Percentiles rank a stretch among this genome's conserved stretches.
Evolutionary conservation across 371 early-diverging fungal genomes (phyloP).

Genomic region (Quaeritorhiza haematococci): DNA sequence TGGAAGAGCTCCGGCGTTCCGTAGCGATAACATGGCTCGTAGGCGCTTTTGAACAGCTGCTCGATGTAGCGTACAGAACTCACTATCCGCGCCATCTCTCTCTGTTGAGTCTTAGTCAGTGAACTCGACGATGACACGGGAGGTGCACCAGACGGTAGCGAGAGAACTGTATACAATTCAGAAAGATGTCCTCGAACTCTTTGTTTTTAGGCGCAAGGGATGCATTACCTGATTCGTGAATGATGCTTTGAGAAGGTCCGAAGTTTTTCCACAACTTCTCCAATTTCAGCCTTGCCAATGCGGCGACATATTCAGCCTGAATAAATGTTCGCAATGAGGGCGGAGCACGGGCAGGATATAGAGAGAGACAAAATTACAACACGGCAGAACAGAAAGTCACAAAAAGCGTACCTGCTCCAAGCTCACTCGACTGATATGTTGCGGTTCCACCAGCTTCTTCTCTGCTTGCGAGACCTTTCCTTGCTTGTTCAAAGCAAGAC

Average conservation of each 20-base stretch:
- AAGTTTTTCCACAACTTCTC: conserved; percentile 15
- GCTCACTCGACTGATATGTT: conserved; percentile 14
- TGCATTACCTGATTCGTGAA: conserved; percentile 30
- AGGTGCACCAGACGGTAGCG: conserved; percentile 31
- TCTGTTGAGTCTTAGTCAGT: too few relatives aligned
- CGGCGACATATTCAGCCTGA: conserved; percentile 18
- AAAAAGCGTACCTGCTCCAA: conserved; percentile 13
- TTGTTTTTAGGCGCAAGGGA: background rate
- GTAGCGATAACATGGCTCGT: conserved; percentile 1
- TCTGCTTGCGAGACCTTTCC: conserved; percentile 29
- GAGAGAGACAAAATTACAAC: background rate
- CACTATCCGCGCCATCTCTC: too few relatives aligned
- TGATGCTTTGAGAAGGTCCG: too few relatives aligned
- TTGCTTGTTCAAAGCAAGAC: conserved; percentile 10
- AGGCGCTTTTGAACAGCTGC: conserved; percentile 15
- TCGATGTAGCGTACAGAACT: too few relatives aligned
- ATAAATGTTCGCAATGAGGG: background rate
- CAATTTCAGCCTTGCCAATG: conserved; percentile 17
- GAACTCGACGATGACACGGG: too few relatives aligned
- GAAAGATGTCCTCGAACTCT: background rate
- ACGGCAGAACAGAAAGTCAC: too few relatives aligned
- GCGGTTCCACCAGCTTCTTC: conserved; percentile 22
- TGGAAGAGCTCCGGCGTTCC: conserved; percentile 19
- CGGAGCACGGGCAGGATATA: background rate
- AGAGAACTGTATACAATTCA: conserved; percentile 14